Evolutionary conservation across 1,284 basidiomycete genomes (phyloP), one percentile per base, ranked within the genome.

Genomic region (Vanrija humicola): DNA sequence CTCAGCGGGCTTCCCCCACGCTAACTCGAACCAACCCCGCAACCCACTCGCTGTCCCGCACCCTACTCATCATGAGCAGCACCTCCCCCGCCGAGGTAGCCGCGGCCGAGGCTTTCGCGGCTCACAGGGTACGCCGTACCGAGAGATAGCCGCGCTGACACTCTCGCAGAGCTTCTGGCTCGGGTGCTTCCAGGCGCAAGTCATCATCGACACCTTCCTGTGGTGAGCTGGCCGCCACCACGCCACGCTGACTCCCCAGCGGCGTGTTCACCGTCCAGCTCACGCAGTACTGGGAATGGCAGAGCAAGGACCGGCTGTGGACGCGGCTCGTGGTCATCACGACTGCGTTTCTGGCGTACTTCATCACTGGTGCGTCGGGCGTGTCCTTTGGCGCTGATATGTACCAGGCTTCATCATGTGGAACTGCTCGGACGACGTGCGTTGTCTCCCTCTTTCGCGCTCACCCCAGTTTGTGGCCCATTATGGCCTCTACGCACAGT

Each of bases 251-350:
- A 23, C 18, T 8, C 28, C 28, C 28, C 42, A 43, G 23, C n/a
- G 42, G 42, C 23, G 42, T 34, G 12, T 34, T 34, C 34, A 34
- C 34, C 34, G 52, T 64, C 50, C 59, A 63, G 57, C 26, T 63
- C 9, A 42, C 48, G 44, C 40, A 44, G 26, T 67, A 67, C 52
- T 64, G 56, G 50, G 38, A 23, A 49, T 61, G 43, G 46, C 64
- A 67, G 50, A 42, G 16, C 4, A 43, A 43, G 16, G 68, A 69
- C 47, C 58, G 58, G 26, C 28, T 45, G 48, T 68, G 63, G 64
- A 68, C 63, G 45, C 18, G 26, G 10, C 43, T 64, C 14, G 66
- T 68, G 21, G 48, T 55, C 21, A 59, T 50, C 43, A 49, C 54
- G 18, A 25, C 50, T 0, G 26, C 49, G 3, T 18, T 45, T 12